Base-by-base conservation (phyloP, 306 rosid genomes). In the Lathyrus aphaca region DNA sequence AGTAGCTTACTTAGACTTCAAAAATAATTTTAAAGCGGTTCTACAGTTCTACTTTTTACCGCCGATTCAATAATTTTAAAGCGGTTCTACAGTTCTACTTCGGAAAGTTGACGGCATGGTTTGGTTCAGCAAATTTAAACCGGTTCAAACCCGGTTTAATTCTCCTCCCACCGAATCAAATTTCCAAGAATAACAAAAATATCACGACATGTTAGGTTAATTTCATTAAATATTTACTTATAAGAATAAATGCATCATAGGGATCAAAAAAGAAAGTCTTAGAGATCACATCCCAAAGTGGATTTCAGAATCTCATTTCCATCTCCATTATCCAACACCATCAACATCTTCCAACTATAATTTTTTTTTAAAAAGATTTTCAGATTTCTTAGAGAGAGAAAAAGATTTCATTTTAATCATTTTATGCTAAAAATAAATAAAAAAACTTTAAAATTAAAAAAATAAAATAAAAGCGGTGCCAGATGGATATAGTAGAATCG, bases 251-350 rank as follows among this genome's bases (percentile, higher is more conserved):
- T 51, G 71, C 23, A 50, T 55, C 25, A 30, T 32, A 44, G 23
- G 67, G 51, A 74, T 74, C 43, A 30, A 30, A 44, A 74, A 56
- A 18, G 27, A 50, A 74, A 78, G 82, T 25, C 29, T 19, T 71
- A 72, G 85, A 82, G 83, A 77, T 70, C 80, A 77, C 82, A 68
- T 86, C 74, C 83, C 80, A 66, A 80, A 85, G 90, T 90, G 96
- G 97, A 88, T 85, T 79, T 88, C 81, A 80, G 94, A 90, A 93
- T 90, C 96, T 79, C 89, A 80, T 87, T 83, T 83, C 85, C 83
- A 79, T 80, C 82, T 84, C 80, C 50, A 58, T 76, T 80, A 84
- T 84, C 80, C 51, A 59, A 73, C 76, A 79, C 42, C 68, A 44
- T 58, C 65, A 12, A 42, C 37, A 63, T 61, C 64, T 48, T 60